A percentile compares a stretch with the other conserved stretches of the same genome.
Evolutionary conservation across 169 alveolate species (phyloP).

Genomic region (Cryptosporidium meleagridis): DNA sequence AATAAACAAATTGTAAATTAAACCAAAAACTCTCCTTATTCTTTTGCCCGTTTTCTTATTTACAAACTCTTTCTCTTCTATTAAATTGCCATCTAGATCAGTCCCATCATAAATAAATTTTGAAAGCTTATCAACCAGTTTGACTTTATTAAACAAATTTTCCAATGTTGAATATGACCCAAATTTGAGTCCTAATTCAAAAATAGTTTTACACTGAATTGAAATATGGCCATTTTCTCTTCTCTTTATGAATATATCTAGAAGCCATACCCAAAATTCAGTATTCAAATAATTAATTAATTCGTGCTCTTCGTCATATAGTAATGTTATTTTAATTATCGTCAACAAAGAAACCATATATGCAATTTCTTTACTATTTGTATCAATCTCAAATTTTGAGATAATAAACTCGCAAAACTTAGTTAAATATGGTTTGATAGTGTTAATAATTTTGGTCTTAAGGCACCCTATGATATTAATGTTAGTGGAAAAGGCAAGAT

Average conservation of each 20-base stretch:
- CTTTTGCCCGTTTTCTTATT: conserved; percentile 1
- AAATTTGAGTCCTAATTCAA: conserved; percentile 33
- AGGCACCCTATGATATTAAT: conserved; percentile 17
- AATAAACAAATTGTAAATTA: conserved; percentile 13
- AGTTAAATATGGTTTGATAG: conserved; percentile 6
- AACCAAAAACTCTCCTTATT: conserved; percentile 30
- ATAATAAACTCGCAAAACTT: conserved; percentile 43
- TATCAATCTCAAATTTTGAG: background rate
- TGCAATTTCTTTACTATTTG: background rate
- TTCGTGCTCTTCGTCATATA: conserved; percentile 11
- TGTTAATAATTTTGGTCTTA: background rate
- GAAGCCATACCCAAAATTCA: conserved; percentile 28
- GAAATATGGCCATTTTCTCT: conserved; percentile 39
- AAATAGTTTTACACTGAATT: conserved; percentile 40
- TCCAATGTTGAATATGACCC: conserved; percentile 38
- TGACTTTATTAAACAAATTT: background rate
- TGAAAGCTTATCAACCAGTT: conserved; percentile 8
- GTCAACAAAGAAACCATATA: conserved; percentile 28
- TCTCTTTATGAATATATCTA: background rate
- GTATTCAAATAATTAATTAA: background rate
- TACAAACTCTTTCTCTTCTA: background rate
- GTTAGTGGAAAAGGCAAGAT: conserved; percentile 15
- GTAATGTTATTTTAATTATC: conserved; percentile 5
- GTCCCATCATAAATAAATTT: conserved; percentile 55
- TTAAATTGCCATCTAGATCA: conserved; percentile 1